Base-by-base conservation (phyloP, 495 filamentous ascomycete species). In the Daldinia grandis region DNA sequence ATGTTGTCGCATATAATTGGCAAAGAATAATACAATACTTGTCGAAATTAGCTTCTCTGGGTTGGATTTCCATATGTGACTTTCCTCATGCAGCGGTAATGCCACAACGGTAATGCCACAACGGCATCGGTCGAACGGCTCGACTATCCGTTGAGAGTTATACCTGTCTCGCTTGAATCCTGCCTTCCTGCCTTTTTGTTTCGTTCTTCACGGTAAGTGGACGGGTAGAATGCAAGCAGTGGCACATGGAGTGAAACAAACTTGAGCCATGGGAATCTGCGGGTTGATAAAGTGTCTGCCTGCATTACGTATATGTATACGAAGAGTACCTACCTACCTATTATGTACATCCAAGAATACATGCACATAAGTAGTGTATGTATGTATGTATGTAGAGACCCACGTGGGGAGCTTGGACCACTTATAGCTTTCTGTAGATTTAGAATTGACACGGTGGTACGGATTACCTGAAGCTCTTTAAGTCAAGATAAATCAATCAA, bases 361-460 rank as follows among this genome's bases (percentile, higher is more conserved):
- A n/a, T n/a, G n/a, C n/a, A n/a, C n/a, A n/a, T n/a, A n/a, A n/a
- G n/a, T n/a, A n/a, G n/a, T n/a, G n/a, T n/a, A n/a, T n/a, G n/a
- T n/a, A n/a, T n/a, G n/a, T n/a, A n/a, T n/a, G n/a, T 37, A 37
- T 2, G 5, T 56, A 37, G 6, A 31, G 17, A 21, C 15, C 49
- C 56, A 60, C 38, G 21, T 31, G 14, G 5, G 5, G 68, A 71
- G 68, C 68, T 71, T 66, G 49, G 68, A 71, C 68, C 68, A 71
- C 42, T 15, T 44, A 4, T 17, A 66, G 58, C 62, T 62, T n/a
- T n/a, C n/a, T n/a, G n/a, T 58, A 51, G 30, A 31, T 17, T 21
- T 62, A 58, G 65, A 73, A 58, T 73, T 73, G 70, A 73, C 70
- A 73, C 65, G 56, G 70, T 73, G 70, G 70, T 66, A 60, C n/a